Evolutionary conservation across 2,329 filamentous ascomycete species (phyloP), one percentile per base, ranked within the genome.

Genomic region (Plectosphaerella cucumerina): DNA sequence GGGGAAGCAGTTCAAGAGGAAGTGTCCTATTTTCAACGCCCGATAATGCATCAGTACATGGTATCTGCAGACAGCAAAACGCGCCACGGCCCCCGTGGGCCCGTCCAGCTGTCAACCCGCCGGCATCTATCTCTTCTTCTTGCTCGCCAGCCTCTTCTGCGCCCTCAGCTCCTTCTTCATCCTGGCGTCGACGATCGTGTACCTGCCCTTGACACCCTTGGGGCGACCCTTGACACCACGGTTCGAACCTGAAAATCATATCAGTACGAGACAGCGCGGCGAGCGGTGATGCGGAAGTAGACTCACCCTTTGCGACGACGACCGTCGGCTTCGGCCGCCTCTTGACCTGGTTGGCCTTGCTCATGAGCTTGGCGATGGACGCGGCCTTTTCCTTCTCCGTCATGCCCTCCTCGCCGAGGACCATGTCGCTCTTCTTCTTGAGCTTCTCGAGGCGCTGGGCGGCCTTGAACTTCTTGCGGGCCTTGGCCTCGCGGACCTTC

Each of bases 91-190:
- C 37, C 45, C 21, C 22, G 8, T 31, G 12, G 26, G 26, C 26
- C 26, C 26, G 26, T 31, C 26, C 6, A 11, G 26, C 26, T 31
- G 12, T 31, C 26, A 11, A 31, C 26, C 12, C 26, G 26, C 26
- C 34, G 12, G 5, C 8, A 18, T 37, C 53, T 15, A 35, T 44
- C 50, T 57, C 57, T 70, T 69, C 66, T 82, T 82, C 75, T 82
- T 86, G 73, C 85, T 89, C 22, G 74, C 65, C 53, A 79, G 65
- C 62, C 92, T 82, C 83, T 96, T 96, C 70, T 93, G 80, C 2
- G 88, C 91, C 66, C 91, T 77, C 50, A 94, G 80, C 76, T 97
- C 94, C 85, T 97, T 97, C 84, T 97, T 97, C 84, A 97, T 84
- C 60, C 94, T 81, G 14, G 89, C 76, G 72, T 97, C 93, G 50